Evolutionary conservation across 176 grass and related monocot species (phyloP).

Genomic region (Phragmites australis): DNA sequence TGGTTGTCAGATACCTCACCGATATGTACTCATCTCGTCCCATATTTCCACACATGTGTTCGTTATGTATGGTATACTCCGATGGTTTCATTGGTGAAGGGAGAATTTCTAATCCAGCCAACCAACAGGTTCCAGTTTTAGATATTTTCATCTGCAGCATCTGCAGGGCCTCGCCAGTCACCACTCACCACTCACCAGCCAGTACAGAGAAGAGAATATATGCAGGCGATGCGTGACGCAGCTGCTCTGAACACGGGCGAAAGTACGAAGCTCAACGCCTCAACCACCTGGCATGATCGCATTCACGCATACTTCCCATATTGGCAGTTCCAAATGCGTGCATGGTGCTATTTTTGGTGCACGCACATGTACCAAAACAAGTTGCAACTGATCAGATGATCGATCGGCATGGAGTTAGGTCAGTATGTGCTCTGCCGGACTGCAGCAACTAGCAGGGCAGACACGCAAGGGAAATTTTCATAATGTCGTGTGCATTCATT

Average conservation of each 20-base stretch:
- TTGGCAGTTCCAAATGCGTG: background rate
- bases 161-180: background rate
- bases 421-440: background rate
- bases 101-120: background rate
- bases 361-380: background rate
- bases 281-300: background rate
- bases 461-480: too few relatives aligned
- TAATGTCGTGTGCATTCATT: too few relatives aligned
- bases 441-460: background rate
- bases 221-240: background rate
- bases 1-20: too few relatives aligned
- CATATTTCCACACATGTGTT: background rate
- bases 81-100: background rate
- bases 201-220: slow-evolving; percentile 11
- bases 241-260: background rate
- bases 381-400: background rate
- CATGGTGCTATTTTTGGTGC: background rate
- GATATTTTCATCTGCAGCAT: background rate
- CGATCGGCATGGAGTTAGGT: background rate
- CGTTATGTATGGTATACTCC: background rate
- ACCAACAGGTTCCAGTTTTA: background rate
- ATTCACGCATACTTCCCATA: background rate
- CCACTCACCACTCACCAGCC: background rate
- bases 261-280: background rate
- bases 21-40: background rate